A percentile compares a stretch with the other conserved stretches of the same genome.
phyloP scores from a whole-genome alignment of 345 rosid genomes.

The Brassica nigra region DNA sequence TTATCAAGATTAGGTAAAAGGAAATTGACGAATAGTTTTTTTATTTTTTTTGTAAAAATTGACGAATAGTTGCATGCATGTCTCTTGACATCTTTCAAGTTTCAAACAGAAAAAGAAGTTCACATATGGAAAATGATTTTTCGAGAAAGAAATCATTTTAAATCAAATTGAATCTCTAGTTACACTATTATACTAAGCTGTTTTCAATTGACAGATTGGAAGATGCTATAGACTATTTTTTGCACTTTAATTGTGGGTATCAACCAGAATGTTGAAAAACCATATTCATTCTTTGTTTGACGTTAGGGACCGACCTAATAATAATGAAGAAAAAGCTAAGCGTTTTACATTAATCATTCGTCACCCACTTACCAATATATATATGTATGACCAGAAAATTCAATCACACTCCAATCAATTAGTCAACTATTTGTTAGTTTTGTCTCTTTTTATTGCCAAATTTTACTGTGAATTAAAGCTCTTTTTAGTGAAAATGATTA shows the following conservation, averaged over 20 bases:
- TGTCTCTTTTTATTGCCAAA: background rate
- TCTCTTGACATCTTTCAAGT: conserved; percentile 5
- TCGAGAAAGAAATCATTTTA: background rate
- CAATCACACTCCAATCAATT: conserved; percentile 38
- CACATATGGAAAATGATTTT: conserved; percentile 8
- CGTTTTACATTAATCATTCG: background rate
- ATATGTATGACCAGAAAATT: conserved; percentile 24
- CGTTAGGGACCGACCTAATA: conserved; percentile 42
- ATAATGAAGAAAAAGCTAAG: conserved; percentile 33
- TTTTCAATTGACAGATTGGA: background rate
- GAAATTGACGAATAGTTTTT: conserved; percentile 28
- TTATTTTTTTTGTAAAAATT: background rate
- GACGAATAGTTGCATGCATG: conserved; percentile 30
- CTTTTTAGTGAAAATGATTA: conserved; percentile 23
- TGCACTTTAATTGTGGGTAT: conserved; percentile 5
- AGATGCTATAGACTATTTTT: background rate
- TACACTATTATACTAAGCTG: background rate
- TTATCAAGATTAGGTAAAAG: conserved; percentile 28
- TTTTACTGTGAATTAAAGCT: conserved; percentile 12
- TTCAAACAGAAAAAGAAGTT: conserved; percentile 19
- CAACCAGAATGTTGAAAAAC: background rate
- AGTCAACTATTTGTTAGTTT: conserved; percentile 29
- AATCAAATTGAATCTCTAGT: background rate
- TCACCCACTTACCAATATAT: conserved; percentile 29
- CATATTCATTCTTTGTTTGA: conserved; percentile 26